Base-by-base conservation (phyloP, 805 yeast species). In the Nakazawaea populi region DNA sequence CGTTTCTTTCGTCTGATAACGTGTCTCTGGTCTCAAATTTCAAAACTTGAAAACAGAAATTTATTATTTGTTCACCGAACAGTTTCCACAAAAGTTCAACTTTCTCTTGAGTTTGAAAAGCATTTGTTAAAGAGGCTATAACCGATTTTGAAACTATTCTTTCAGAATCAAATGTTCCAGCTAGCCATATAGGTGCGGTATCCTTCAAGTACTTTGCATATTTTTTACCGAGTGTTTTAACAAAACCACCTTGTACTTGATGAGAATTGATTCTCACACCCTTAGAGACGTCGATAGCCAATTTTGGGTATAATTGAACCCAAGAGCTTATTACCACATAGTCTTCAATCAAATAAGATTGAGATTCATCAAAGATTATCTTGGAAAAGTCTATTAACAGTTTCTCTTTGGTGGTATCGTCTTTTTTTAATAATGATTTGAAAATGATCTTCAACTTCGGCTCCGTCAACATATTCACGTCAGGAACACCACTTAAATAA, bases 221-320 rank as follows among this genome's bases (percentile, higher is more conserved):
- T 40, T 69, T 67, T 56, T 83, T 88, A 10, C 82, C 82, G 8
- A 85, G 62, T 1, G 57, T 50, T 12, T 59, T 55, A 39, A 87
- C 80, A 39, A 82, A 70, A 14, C 61, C 64, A 1, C 85, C 77
- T 47, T 90, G 90, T 4, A 83, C 71, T 52, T 77, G 80, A 60
- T 89, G 96, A 3, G 89, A 64, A 18, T 73, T 61, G 7, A 68
- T 52, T 51, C 97, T 74, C 1, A 89, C 87, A 11, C 69, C 67
- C 55, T 85, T 80, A 2, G 91, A 82, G 49, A 79, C 80, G 54
- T 87, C 94, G 5, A 85, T 73, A 1, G 94, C 75, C 31, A 91
- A 68, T 60, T 89, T 88, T 0, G 97, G 85, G 60, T 88, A 92
- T 24, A 89, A 56, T 64, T 89, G 96, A 44, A 88, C 74, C 96